Percentiles rank a stretch among this genome's conserved stretches.
phyloP scores from a whole-genome alignment of 805 yeast species.

The Limtongia smithiae region DNA sequence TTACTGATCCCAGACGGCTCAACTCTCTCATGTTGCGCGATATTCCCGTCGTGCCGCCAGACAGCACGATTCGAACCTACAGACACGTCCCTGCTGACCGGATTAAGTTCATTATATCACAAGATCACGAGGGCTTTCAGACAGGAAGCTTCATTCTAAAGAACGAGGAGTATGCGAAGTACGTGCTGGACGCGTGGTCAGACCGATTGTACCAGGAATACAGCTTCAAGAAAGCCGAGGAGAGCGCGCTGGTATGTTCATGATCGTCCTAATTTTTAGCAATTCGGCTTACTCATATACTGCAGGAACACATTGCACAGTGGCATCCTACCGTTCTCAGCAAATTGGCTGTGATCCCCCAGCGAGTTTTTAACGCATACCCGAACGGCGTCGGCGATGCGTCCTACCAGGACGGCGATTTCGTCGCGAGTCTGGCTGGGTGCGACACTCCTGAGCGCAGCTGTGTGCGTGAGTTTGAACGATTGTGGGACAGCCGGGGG shows the following conservation, averaged over 20 bases:
- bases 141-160: slow-evolving; percentile 68
- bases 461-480: slow-evolving; percentile 26
- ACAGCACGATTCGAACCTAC: slow-evolving; percentile 66
- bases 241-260: slow-evolving; percentile 52
- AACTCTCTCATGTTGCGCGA: slow-evolving; percentile 63
- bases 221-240: slow-evolving; percentile 53
- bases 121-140: slow-evolving; percentile 59
- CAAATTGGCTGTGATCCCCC: slow-evolving; percentile 68
- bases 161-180: slow-evolving; percentile 61
- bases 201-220: slow-evolving; percentile 69
- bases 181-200: slow-evolving; percentile 74
- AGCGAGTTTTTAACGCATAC: slow-evolving; percentile 48
- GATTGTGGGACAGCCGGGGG: slow-evolving; percentile 27
- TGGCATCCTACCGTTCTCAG: slow-evolving; percentile 88
- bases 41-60: slow-evolving; percentile 68
- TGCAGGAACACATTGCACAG: slow-evolving; percentile 62
- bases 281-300: neutral
- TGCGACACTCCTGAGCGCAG: slow-evolving; percentile 28
- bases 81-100: slow-evolving; percentile 53
- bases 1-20: slow-evolving; percentile 59
- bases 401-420: slow-evolving; percentile 36
- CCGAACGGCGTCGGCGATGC: slow-evolving; percentile 32
- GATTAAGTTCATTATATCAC: slow-evolving; percentile 63
- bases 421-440: slow-evolving; percentile 31
- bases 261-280: neutral